These are phyloP conservation scores for Chaetoceros muelleri DNA, from an alignment of 108 stramenopile species.

Conservation along the genomic window DNA sequence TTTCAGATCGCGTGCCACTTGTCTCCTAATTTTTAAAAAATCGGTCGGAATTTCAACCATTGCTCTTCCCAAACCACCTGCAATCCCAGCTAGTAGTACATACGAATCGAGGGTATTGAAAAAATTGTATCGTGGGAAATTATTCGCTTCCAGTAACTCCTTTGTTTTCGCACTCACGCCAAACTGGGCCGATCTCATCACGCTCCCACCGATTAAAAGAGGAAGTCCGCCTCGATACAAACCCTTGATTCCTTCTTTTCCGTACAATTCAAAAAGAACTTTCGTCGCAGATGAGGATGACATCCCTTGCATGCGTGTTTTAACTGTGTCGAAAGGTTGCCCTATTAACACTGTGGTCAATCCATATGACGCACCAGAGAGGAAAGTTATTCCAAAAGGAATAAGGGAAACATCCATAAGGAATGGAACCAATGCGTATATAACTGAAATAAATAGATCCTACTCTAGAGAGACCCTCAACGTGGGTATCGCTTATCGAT, in stretches of 20 bases:
- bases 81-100: constrained; percentile 60
- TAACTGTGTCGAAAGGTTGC: constrained; percentile 79
- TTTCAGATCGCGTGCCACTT: constrained; percentile 46
- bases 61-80: constrained; percentile 70
- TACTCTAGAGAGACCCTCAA: too few relatives aligned
- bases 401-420: too few relatives aligned
- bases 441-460: too few relatives aligned
- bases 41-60: constrained; percentile 75
- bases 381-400: constrained; percentile 55
- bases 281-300: constrained; percentile 10
- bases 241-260: constrained; percentile 39
- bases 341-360: constrained; percentile 70
- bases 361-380: constrained; percentile 72
- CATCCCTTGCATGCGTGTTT: constrained; percentile 46
- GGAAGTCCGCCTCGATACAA: constrained; percentile 69
- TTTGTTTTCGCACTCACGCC: constrained; percentile 52
- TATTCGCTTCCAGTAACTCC: constrained; percentile 23
- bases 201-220: constrained; percentile 60
- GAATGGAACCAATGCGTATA: too few relatives aligned
- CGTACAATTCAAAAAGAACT: constrained; percentile 38
- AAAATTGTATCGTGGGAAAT: constrained; percentile 12
- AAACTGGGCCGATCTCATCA: constrained; percentile 81
- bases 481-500: too few relatives aligned
- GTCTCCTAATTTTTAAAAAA: constrained; percentile 67
- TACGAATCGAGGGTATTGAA: constrained; percentile 52